Evolutionary conservation across 768 basidiomycete genomes (phyloP).

Genomic region (Amanita jacksonii): DNA sequence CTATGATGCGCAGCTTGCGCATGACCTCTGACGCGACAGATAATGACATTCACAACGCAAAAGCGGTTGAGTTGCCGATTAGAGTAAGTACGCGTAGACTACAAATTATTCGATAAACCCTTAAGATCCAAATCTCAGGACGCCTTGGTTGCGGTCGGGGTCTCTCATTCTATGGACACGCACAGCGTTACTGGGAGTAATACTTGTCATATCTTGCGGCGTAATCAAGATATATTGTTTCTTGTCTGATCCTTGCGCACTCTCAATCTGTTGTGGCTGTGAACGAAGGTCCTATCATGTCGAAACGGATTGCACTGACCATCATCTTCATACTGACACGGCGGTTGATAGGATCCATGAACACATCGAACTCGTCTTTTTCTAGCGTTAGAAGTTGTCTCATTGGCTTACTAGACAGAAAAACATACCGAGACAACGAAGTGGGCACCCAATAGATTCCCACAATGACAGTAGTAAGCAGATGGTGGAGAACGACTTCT

Average conservation of each 20-base stretch:
- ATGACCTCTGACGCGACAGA: constrained; percentile 16
- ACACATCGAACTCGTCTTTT: constrained; percentile 94
- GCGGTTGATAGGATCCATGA: constrained; percentile 92
- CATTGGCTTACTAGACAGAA: background rate
- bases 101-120: background rate
- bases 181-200: constrained; percentile 58
- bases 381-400: background rate
- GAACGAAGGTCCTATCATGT: too few relatives aligned
- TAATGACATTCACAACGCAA: too few relatives aligned
- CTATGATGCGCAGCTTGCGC: constrained; percentile 33
- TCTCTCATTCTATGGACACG: constrained; percentile 72
- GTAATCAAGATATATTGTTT: constrained; percentile 96
- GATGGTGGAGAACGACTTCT: constrained; percentile 96
- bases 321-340: constrained; percentile 94
- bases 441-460: constrained; percentile 91
- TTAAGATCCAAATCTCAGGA: constrained; percentile 22
- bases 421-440: constrained; percentile 75
- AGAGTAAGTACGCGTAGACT: too few relatives aligned
- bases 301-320: constrained; percentile 32
- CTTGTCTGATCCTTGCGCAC: constrained; percentile 76
- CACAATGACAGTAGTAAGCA: constrained; percentile 90
- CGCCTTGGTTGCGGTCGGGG: constrained; percentile 60
- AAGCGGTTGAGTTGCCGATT: too few relatives aligned
- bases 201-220: constrained; percentile 84
- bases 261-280: constrained; percentile 80